Conservation (phyloP, 768 basidiomycete genomes). For the Clitopilus hobsonii region DNA sequence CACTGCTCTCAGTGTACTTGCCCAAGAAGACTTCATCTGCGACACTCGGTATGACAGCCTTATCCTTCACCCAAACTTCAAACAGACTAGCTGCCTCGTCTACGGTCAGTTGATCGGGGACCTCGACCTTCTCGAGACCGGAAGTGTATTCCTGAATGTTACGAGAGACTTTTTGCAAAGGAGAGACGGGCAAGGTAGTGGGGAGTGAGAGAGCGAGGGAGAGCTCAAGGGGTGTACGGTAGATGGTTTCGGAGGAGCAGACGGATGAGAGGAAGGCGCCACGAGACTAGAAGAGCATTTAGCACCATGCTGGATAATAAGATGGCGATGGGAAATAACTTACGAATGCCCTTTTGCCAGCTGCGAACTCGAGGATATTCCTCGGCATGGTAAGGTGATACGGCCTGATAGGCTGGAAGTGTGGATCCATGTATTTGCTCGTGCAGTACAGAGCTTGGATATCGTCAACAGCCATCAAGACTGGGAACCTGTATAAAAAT, state of each 20-base stretch:
- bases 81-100: constrained; percentile 73
- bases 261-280: constrained; percentile 75
- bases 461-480: constrained; percentile 84
- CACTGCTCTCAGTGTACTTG: constrained; percentile 73
- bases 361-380: constrained; percentile 71
- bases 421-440: constrained; percentile 69
- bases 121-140: constrained; percentile 34
- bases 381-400: constrained; percentile 80
- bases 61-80: constrained; percentile 69
- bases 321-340: constrained; percentile 20
- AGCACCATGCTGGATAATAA: constrained; percentile 1
- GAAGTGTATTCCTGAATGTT: constrained; percentile 47
- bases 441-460: constrained; percentile 75
- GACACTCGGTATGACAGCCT: constrained; percentile 42
- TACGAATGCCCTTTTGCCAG: constrained; percentile 67
- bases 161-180: constrained; percentile 46
- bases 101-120: constrained; percentile 55
- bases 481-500: no score
- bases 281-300: constrained; percentile 37
- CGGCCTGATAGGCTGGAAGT: constrained; percentile 61
- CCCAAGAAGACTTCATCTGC: constrained; percentile 71
- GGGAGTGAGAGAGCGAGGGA: constrained; percentile 52
- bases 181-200: constrained; percentile 22
- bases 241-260: constrained; percentile 54
- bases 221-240: constrained; percentile 59